Percentiles rank a stretch among this genome's conserved stretches.
Evolutionary conservation across 2,329 filamentous ascomycete species (phyloP).

Genomic region (Cladophialophora immunda): DNA sequence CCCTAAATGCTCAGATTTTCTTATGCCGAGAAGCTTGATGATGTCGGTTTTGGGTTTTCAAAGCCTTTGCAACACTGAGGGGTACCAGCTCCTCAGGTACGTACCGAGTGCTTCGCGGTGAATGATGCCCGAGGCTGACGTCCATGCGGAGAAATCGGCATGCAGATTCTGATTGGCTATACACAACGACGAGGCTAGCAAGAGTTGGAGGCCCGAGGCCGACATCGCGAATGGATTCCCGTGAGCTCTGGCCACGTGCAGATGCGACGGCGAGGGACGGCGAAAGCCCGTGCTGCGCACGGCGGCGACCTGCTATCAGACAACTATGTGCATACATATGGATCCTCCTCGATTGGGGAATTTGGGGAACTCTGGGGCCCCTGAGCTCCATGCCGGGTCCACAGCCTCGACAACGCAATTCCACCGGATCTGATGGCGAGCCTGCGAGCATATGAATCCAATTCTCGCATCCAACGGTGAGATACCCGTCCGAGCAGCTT

Average conservation of each 20-base stretch:
- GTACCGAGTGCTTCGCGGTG: neutral
- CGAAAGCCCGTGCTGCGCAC: neutral
- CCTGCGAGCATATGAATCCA: conserved; percentile 5
- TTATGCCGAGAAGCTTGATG: neutral
- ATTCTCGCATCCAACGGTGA: conserved; percentile 3
- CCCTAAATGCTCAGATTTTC: neutral
- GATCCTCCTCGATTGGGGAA: neutral
- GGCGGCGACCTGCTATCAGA: neutral
- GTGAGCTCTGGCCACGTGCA: neutral
- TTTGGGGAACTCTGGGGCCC: neutral
- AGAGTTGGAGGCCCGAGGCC: conserved; percentile 1
- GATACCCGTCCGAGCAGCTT: conserved; percentile 16
- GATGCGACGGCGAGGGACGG: neutral
- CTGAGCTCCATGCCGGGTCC: neutral
- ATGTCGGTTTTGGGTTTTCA: neutral
- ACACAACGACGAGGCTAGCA: neutral
- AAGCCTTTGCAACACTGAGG: conserved; percentile 15
- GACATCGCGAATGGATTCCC: neutral
- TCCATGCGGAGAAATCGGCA: neutral
- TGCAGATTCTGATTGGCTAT: neutral
- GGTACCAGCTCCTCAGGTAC: neutral
- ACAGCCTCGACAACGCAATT: neutral
- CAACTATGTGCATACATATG: neutral
- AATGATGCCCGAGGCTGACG: neutral
- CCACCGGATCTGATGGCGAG: neutral